These are phyloP conservation scores for Lasiosphaeris hirsuta DNA, from an alignment of 495 filamentous ascomycete species.

Conservation along the genomic window DNA sequence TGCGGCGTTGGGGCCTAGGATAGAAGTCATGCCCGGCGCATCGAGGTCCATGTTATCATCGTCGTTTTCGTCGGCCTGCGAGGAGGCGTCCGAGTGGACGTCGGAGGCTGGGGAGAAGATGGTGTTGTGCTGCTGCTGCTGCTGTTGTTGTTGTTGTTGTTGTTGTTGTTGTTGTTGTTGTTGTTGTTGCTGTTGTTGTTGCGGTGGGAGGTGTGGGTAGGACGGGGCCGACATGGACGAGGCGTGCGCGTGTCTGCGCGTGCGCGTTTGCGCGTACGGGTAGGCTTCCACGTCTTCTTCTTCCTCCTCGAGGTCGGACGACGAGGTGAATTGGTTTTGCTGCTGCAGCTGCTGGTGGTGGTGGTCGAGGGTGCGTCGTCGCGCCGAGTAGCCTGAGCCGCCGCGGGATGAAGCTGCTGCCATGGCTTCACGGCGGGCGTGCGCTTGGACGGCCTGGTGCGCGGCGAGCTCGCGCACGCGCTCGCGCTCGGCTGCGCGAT, in stretches of 20 bases:
- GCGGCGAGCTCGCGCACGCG: conserved; percentile 20
- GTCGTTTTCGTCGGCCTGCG: conserved; percentile 25
- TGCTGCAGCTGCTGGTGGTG: background rate
- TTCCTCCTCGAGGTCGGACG: too few relatives aligned
- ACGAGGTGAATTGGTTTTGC: background rate
- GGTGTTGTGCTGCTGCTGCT: background rate
- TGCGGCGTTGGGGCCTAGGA: background rate
- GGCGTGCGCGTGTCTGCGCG: too few relatives aligned
- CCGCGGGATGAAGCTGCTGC: background rate
- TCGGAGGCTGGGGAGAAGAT: too few relatives aligned
- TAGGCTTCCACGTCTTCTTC: too few relatives aligned
- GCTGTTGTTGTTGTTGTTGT: too few relatives aligned
- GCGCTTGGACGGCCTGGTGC: conserved; percentile 22
- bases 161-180: too few relatives aligned
- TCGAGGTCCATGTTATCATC: conserved; percentile 29
- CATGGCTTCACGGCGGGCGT: conserved; percentile 25
- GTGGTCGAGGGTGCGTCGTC: conserved; percentile 15
- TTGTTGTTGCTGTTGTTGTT: too few relatives aligned
- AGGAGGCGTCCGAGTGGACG: too few relatives aligned
- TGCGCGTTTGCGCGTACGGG: too few relatives aligned
- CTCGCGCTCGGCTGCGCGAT: conserved; percentile 41
- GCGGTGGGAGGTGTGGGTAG: too few relatives aligned
- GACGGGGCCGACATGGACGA: too few relatives aligned
- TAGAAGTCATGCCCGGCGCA: conserved; percentile 5
- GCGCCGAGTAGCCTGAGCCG: conserved; percentile 10